Base-by-base conservation (phyloP, 192 early-diverging fungal species). In the Gaertneriomyces semiglobifer region DNA sequence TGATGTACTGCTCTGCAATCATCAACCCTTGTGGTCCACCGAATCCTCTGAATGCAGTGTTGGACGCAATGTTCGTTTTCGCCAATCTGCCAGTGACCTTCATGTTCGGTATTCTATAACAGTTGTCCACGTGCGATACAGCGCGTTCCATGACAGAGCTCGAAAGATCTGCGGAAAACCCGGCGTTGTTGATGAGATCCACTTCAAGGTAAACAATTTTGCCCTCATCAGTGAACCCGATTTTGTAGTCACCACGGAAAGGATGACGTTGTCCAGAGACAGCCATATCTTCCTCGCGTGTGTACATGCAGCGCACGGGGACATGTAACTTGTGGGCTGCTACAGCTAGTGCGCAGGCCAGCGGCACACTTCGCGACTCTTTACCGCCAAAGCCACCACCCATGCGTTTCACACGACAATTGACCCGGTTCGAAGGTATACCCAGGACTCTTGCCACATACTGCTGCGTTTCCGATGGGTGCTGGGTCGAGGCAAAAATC, bases 331-430 rank as follows among this genome's bases (percentile, higher is more conserved):
- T 88, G 60, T 87, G 75, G 1, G 90, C 82, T 6, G 86, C 90
- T 52, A 93, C 79, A 3, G 90, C 80, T 39, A 89, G 71, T 39
- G 82, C 85, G 7, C 84, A 80, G 25, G 85, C 60, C 14, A 94
- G 66, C 47, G 84, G 80, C 19, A 83, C 79, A 3, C 88, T 81
- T n/a, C 90, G 80, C 44, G 72, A 69, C 50, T 82, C 81, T 62
- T 81, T 81, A 56, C 89, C 93, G 57, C 93, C 93, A 70, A 94
- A 94, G 11, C 90, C 93, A 48, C 93, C 93, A 58, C 93, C 93
- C 50, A 94, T 65, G 51, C 93, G 86, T 79, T 92, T 93, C 53
- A 92, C 89, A 43, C 86, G 86, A 70, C 84, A 86, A 47, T 86
- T 78, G 53, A 94, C 63, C 62, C 86, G 86, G 72, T 87, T 88